Percentiles rank a stretch among this genome's conserved stretches.
Evolutionary conservation across 495 filamentous ascomycete genomes (phyloP).

Genomic region (Pseudotulostoma volvatum): DNA sequence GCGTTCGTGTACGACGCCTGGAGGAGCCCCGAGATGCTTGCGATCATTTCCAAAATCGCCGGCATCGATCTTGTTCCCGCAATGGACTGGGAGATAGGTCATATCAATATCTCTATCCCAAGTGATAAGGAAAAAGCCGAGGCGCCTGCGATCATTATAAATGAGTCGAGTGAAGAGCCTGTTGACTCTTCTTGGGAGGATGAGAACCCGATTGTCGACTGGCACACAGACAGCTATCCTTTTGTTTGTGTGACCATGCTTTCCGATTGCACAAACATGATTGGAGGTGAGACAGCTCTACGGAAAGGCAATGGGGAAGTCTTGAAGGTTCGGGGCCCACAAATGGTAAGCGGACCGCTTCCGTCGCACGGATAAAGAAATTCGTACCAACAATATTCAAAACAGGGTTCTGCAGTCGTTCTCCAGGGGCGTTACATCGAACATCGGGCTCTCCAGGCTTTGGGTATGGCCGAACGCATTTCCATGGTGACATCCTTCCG

Average conservation of each 20-base stretch:
- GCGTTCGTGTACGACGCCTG: slow-evolving; percentile 57
- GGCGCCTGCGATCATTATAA: slow-evolving; percentile 24
- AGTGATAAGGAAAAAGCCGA: slow-evolving; percentile 36
- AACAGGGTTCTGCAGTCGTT: slow-evolving; percentile 48
- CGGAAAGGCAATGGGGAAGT: slow-evolving; percentile 43
- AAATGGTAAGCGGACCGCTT: slow-evolving; percentile 33
- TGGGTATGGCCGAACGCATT: slow-evolving; percentile 49
- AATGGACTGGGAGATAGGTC: slow-evolving; percentile 59
- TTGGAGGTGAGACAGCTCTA: slow-evolving; percentile 56
- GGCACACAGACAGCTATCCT: slow-evolving; percentile 62
- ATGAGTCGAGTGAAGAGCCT: slow-evolving; percentile 29
- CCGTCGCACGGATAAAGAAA: background rate
- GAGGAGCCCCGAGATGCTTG: slow-evolving; percentile 46
- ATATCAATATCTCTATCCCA: slow-evolving; percentile 53
- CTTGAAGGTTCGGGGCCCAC: slow-evolving; percentile 50
- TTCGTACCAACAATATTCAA: background rate
- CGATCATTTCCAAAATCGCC: slow-evolving; percentile 52
- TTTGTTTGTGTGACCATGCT: slow-evolving; percentile 68
- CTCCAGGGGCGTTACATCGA: slow-evolving; percentile 59
- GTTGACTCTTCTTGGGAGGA: slow-evolving; percentile 40
- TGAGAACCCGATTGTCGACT: slow-evolving; percentile 50
- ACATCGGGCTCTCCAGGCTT: slow-evolving; percentile 48
- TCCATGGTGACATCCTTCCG: slow-evolving; percentile 61
- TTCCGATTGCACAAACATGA: slow-evolving; percentile 52
- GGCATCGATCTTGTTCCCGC: slow-evolving; percentile 55